Evolutionary conservation across 257 asterid genomes (phyloP).

Genomic region (Primulina tabacum): DNA sequence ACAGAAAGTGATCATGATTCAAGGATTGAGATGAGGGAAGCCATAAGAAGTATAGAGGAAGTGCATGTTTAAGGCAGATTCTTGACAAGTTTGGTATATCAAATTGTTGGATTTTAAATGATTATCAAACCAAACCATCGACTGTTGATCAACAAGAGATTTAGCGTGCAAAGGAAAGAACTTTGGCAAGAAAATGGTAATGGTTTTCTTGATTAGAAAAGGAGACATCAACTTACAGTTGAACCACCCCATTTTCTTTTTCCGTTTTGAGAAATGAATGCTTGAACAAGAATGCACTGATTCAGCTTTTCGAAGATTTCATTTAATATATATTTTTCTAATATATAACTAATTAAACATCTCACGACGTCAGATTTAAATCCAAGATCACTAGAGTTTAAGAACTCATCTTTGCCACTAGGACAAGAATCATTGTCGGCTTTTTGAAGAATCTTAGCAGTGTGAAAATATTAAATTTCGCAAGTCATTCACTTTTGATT

Average conservation of each 20-base stretch:
- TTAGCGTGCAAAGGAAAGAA: background rate
- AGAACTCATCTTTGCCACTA: no score
- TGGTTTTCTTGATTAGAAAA: background rate
- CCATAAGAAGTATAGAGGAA: constrained; percentile 61
- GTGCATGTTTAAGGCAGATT: constrained; percentile 35
- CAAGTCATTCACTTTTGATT: no score
- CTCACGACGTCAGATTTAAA: no score
- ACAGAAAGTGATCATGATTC: constrained; percentile 44
- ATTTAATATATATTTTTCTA: no score
- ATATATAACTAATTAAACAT: no score
- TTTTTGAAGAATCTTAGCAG: background rate
- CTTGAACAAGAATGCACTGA: background rate
- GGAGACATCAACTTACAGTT: background rate
- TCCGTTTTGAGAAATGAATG: background rate
- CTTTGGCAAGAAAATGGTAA: background rate
- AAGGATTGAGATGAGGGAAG: constrained; percentile 68
- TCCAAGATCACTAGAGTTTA: no score
- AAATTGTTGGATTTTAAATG: background rate
- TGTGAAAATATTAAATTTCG: no score
- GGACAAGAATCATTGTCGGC: background rate
- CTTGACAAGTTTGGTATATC: constrained; percentile 4
- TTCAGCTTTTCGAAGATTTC: background rate
- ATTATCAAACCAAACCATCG: no score
- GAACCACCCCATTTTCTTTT: background rate
- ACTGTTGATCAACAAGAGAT: no score